A percentile compares a stretch with the other conserved stretches of the same genome.
Evolutionary conservation across 2,329 filamentous ascomycete genomes (phyloP).

Genomic region (Tolypocladium ophioglossoides): DNA sequence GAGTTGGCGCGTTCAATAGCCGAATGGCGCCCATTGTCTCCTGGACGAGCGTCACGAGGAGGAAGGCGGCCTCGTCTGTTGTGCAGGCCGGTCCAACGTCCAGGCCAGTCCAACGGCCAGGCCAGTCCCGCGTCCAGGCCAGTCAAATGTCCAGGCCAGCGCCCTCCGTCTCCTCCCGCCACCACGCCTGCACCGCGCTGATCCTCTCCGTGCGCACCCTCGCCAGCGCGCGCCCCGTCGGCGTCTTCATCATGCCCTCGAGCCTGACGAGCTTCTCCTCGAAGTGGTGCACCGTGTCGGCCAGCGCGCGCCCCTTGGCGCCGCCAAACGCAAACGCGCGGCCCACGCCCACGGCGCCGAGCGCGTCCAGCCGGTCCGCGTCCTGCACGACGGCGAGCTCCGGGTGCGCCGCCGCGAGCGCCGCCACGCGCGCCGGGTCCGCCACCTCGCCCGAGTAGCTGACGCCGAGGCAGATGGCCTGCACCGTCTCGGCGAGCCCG

Average conservation of each 20-base stretch:
- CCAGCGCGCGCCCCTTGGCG: slow-evolving; percentile 48
- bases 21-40: not conserved
- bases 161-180: slow-evolving; percentile 37
- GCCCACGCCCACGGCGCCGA: slow-evolving; percentile 77
- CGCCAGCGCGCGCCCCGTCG: slow-evolving; percentile 41
- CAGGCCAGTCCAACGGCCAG: too few relatives aligned
- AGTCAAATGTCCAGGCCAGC: not conserved
- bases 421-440: slow-evolving; percentile 48
- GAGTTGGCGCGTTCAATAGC: not conserved
- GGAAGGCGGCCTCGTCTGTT: too few relatives aligned
- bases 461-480: slow-evolving; percentile 64
- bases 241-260: slow-evolving; percentile 54
- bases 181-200: slow-evolving; percentile 45
- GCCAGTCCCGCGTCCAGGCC: too few relatives aligned
- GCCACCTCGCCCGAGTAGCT: slow-evolving; percentile 66
- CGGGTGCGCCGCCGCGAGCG: slow-evolving; percentile 53
- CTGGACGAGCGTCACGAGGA: too few relatives aligned
- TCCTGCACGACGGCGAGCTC: slow-evolving; percentile 71
- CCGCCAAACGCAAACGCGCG: slow-evolving; percentile 57
- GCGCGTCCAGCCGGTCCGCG: slow-evolving; percentile 82
- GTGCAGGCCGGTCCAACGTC: too few relatives aligned
- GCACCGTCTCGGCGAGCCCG: slow-evolving; percentile 53
- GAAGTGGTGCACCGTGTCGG: slow-evolving; percentile 62
- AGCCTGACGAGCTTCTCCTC: slow-evolving; percentile 62
- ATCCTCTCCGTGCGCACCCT: slow-evolving; percentile 42